Base-by-base conservation (phyloP, 2,329 filamentous ascomycete genomes). In the Alternaria sp. region DNA sequence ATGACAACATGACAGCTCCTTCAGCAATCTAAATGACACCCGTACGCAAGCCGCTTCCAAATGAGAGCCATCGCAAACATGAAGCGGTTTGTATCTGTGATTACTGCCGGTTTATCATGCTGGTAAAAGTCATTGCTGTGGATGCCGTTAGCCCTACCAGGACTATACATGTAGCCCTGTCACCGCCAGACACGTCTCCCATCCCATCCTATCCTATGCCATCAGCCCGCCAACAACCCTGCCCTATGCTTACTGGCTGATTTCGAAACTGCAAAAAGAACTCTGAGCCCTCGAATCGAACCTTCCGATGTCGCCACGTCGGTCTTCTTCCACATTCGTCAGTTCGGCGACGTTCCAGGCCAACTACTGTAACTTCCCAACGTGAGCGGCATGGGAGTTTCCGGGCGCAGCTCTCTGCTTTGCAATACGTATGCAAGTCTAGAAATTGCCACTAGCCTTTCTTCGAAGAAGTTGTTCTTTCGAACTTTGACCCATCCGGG, bases 321-420 rank as follows among this genome's bases (percentile, higher is more conserved):
- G 0, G n/a, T 8, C 18, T 20, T 0, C 0, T 18, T 1, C 24
- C 24, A 26, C 0, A 26, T 26, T 26, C 24, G 24, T 26, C 24
- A 26, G 24, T 26, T 26, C 24, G 24, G 24, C 24, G 24, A 26
- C 24, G 24, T 26, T 0, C 36, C n/a, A 39, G 2, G 36, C 36
- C n/a, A 20, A 18, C n/a, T 39, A n/a, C n/a, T 18, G 7, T 0
- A 0, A n/a, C 7, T 39, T 0, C 7, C n/a, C 12, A 1, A 18
- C 0, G n/a, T 9, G n/a, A 39, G 36, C n/a, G n/a, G 36, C 36
- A 18, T 39, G n/a, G 7, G 0, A 9, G 36, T 9, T n/a, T 9
- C 18, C 4, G 7, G 7, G 36, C 36, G n/a, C 7, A 39, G n/a
- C 36, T n/a, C 9, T 20, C 36, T 20, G n/a, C 36, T 39, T 1